Base-by-base conservation (phyloP, 352 stramenopile species). In the Phytophthora europaea region DNA sequence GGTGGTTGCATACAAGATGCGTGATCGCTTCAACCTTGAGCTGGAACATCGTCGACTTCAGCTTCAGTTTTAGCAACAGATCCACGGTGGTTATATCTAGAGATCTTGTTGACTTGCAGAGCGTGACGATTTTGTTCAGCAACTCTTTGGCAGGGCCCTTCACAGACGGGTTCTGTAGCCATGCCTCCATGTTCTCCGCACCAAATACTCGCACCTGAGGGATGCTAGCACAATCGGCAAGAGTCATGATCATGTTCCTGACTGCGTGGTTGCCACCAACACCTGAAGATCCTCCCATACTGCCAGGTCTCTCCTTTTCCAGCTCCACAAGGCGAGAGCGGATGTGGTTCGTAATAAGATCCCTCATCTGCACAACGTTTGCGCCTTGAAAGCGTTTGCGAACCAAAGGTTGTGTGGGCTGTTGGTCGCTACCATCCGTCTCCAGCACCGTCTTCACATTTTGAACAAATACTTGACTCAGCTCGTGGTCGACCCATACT, bases 11-110 rank as follows among this genome's bases (percentile, higher is more conserved):
- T 8, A 97, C 88, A 13, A 97, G 78, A 66, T 93, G 85, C 7
- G 87, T 92, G 38, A 97, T 87, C 0, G 86, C 89, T 74, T 97
- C 90, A 23, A 95, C 87, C 61, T 95, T 95, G 6, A 94, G 74
- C 59, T 97, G 90, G 36, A 97, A 95, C 86, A 95, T 95, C 8
- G 88, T 94, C 7, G 90, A 93, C 75, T 97, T 97, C 12, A 95
- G 79, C 67, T 94, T 94, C 59, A 97, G 73, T 60, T 94, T 97
- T 1, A 97, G 71, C 15, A 97, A 53, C 33, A 90, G 31, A 59
- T 97, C 87, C 6, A 94, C 88, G 0, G 85, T 92, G 5, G 82
- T 59, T 26, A 93, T 70, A 61, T 95, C 88, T 0, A 83, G 48
- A 2, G 76, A 53, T 28, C 90, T 84, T 16, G 86, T 85, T 2